Evolutionary conservation across 2,329 filamentous ascomycete genomes (phyloP).

Genomic region (Colletotrichum orbiculare): DNA sequence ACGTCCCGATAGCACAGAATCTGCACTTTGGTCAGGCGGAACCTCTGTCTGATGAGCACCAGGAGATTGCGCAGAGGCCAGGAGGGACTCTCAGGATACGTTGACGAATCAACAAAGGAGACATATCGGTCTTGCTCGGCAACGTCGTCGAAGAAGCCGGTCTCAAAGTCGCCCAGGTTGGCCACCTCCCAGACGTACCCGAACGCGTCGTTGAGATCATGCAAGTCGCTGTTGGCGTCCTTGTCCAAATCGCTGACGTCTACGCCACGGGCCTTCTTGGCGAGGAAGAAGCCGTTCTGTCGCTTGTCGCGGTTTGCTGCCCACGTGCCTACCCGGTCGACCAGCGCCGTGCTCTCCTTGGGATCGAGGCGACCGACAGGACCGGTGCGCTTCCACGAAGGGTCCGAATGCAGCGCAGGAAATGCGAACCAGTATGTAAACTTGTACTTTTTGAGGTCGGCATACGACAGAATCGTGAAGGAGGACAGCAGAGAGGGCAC

Average conservation of each 20-base stretch:
- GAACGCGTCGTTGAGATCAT: conserved; percentile 36
- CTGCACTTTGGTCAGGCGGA: conserved; percentile 79
- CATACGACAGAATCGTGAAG: conserved; percentile 90
- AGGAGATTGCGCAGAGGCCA: conserved; percentile 95
- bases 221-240: conserved; percentile 35
- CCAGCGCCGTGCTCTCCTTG: conserved; percentile 80
- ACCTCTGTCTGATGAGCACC: conserved; percentile 84
- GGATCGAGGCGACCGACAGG: conserved; percentile 67
- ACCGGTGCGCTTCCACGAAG: conserved; percentile 77
- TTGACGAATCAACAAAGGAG: conserved; percentile 92
- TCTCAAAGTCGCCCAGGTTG: conserved; percentile 81
- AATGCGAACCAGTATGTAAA: conserved; percentile 99
- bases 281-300: conserved; percentile 96
- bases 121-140: conserved; percentile 82
- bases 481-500: conserved; percentile 91
- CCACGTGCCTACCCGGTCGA: conserved; percentile 89
- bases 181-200: conserved; percentile 81
- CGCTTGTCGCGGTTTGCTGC: conserved; percentile 80
- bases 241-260: conserved; percentile 37
- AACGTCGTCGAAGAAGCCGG: conserved; percentile 84
- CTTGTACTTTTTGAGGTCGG: conserved; percentile 96
- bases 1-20: conserved; percentile 92
- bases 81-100: conserved; percentile 85
- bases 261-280: conserved; percentile 71
- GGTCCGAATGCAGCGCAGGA: conserved; percentile 90